Base-by-base conservation (phyloP, 352 stramenopile genomes). In the Pythium apleroticum region DNA sequence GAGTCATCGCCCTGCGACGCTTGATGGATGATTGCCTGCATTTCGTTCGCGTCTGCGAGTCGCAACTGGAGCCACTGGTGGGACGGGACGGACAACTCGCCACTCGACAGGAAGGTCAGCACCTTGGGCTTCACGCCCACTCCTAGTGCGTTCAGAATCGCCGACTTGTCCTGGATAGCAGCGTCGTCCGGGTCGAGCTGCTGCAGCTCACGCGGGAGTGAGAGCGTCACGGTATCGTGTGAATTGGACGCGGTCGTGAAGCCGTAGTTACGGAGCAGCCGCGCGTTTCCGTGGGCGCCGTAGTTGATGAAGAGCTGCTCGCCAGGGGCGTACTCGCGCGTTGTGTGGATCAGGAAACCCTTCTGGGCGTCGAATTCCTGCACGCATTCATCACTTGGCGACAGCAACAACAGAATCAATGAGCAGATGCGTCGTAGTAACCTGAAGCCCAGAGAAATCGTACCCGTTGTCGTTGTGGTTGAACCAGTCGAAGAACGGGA, bases 401-500 rank as follows among this genome's bases (percentile, higher is more conserved):
- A 57, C 25, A 53, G 53, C 35, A 50, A 35, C 20, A 4, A 37
- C n/a, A 7, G 45, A 24, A 35, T 28, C 17, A 10, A 33, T 49
- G 53, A 17, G 66, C 19, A 19, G 8, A 28, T 48, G 14, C 17
- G 11, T 50, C 15, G 15, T 7, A 57, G 19, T 15, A 33, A n/a
- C n/a, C n/a, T 20, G 22, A 9, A 19, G 6, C 20, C 20, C 43
- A 20, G 6, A 33, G 17, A 19, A 46, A n/a, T 48, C 65, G 28
- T 74, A 92, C 83, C 81, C 74, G 20, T 74, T 73, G 49, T 85
- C 72, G 27, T 72, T 69, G 56, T 95, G 86, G 57, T 95, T 93
- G 67, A 93, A 93, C 80, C 78, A 95, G 74, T 95, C 86, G 57
- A 95, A 93, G 68, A 93, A 91, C 31, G 86, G 86, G 30, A 93